These are phyloP conservation scores for Colletotrichum sp. DNA, from an alignment of 2,329 filamentous ascomycete species.

Conservation along the genomic window DNA sequence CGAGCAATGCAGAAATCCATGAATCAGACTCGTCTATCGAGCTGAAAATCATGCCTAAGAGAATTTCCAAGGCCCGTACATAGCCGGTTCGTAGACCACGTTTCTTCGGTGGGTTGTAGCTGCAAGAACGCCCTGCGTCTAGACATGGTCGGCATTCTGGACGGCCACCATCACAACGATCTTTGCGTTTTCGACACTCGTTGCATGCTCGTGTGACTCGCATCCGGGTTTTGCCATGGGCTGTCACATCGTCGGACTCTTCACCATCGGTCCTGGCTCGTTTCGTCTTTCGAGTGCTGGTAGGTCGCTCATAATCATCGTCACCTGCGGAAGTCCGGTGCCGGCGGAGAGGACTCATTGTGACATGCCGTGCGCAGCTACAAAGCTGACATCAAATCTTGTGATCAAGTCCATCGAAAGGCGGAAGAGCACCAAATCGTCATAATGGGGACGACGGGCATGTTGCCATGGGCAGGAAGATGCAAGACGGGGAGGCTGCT, in stretches of 20 bases:
- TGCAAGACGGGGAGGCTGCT: neutral
- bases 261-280: neutral
- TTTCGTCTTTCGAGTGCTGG: neutral
- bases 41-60: constrained; percentile 9
- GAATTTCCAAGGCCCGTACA: neutral
- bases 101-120: constrained; percentile 10
- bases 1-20: neutral
- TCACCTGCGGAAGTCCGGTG: neutral
- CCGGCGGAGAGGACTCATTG: neutral
- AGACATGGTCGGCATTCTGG: neutral
- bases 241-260: neutral
- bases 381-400: neutral
- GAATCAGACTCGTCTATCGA: neutral
- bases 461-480: neutral
- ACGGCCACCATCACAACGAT: neutral
- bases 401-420: neutral
- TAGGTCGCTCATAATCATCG: neutral
- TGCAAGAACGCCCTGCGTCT: constrained; percentile 25
- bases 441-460: neutral
- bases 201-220: constrained; percentile 4
- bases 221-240: neutral
- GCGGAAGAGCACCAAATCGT: neutral
- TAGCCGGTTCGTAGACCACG: constrained; percentile 16
- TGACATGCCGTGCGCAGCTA: neutral
- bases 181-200: constrained; percentile 4